Base-by-base conservation (phyloP, 495 filamentous ascomycete genomes). In the Daldinia childiae region DNA sequence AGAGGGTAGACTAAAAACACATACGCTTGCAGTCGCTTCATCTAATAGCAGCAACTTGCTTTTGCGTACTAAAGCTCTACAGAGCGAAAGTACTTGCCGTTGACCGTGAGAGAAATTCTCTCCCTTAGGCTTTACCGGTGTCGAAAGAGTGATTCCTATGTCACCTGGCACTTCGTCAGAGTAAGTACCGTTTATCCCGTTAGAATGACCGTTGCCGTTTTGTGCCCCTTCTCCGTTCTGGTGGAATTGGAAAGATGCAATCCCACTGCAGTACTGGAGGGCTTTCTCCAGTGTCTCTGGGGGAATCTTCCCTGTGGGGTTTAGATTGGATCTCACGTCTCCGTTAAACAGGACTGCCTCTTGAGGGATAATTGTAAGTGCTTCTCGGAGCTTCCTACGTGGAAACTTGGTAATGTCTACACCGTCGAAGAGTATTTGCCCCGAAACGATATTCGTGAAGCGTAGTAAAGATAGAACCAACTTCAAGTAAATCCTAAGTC, bases 81-180 rank as follows among this genome's bases (percentile, higher is more conserved):
- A 87, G 6, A 89, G 82, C 51, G 84, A 86, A n/a, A 89, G 79
- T 6, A 88, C 83, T 62, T 88, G 85, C 19, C 86, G 77, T 62
- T 89, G 85, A 30, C 87, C 87, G 48, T 88, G 87, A 27, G 81
- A 84, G 74, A 89, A 86, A 68, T 86, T 83, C 73, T 85, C 85
- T 45, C 83, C 86, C 58, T 82, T 82, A 12, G 83, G 80, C 17
- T 81, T 81, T 2, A 88, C 85, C 1, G 71, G 74, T 0, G 84
- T 84, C 15, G 77, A 69, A 57, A 82, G 78, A 17, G 77, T 76
- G 36, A 83, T 77, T 39, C 78, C 76, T 3, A 75, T 68, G 26
- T 76, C 57, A 19, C 24, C 43, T 24, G 36, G 38, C 17, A 61
- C 17, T 30, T 62, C 55, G 51, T 78, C 72, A 12, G 75, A 61